Conservation (phyloP, 345 rosid genomes). For the Eucalyptus camaldulensis region DNA sequence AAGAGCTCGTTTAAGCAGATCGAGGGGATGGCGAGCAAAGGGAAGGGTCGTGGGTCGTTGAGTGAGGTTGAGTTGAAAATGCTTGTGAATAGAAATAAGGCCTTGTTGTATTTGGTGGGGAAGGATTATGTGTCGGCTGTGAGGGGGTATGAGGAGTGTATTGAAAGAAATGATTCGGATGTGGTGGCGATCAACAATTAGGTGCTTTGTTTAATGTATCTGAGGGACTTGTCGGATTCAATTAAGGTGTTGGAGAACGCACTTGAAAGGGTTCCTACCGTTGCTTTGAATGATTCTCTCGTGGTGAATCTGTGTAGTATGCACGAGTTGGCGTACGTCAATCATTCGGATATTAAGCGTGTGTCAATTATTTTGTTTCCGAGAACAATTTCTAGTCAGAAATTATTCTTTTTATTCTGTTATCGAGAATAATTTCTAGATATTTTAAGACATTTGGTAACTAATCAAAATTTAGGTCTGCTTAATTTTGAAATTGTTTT, state of each 20-base stretch:
- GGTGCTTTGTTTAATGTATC: conserved; percentile 83
- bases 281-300: conserved; percentile 77
- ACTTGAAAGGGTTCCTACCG: conserved; percentile 70
- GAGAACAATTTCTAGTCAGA: no score
- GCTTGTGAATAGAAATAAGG: conserved; percentile 73
- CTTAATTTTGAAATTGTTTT: no score
- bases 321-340: no score
- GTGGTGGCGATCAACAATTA: conserved; percentile 78
- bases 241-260: conserved; percentile 85
- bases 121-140: conserved; percentile 87
- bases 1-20: conserved; percentile 31
- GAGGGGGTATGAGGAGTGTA: conserved; percentile 78
- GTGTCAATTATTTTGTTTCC: no score
- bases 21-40: conserved; percentile 30
- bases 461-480: rapidly evolving
- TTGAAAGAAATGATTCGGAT: conserved; percentile 73
- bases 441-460: rapidly evolving
- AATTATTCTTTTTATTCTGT: no score
- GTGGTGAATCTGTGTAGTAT: conserved; percentile 56
- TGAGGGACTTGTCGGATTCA: conserved; percentile 76
- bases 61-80: no score
- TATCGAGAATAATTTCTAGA: no score
- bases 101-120: conserved; percentile 65
- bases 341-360: not conserved
- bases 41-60: conserved; percentile 9